These are phyloP conservation scores for Zelonia costaricensis DNA, from an alignment of 208 protist species.

Conservation along the genomic window DNA sequence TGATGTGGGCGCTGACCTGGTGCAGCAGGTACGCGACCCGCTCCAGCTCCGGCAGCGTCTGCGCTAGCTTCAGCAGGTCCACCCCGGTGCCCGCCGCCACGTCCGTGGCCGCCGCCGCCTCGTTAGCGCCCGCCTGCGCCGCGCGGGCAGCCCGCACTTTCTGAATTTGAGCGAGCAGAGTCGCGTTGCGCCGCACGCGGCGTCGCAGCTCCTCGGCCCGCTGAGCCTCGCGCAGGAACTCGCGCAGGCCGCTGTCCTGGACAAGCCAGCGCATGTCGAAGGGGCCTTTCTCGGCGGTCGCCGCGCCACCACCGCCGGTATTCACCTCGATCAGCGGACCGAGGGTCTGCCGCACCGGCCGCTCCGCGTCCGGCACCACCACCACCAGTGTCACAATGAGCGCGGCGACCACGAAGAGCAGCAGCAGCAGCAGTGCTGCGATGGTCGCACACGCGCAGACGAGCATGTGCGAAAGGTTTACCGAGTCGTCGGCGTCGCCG, in stretches of 20 bases:
- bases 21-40: conserved; percentile 11
- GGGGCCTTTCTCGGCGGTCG: neutral
- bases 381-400: conserved; percentile 19
- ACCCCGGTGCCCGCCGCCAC: neutral
- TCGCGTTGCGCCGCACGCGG: conserved; percentile 11
- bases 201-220: conserved; percentile 9
- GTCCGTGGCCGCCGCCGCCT: neutral
- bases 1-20: conserved; percentile 16
- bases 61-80: conserved; percentile 8
- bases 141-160: neutral
- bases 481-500: neutral
- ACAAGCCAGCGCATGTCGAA: conserved; percentile 9
- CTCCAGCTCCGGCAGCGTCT: conserved; percentile 26
- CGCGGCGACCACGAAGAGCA: neutral
- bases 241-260: neutral
- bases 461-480: neutral
- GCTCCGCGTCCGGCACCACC: conserved; percentile 1
- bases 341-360: neutral
- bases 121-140: neutral
- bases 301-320: neutral
- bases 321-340: conserved; percentile 7
- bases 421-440: conserved; percentile 13
- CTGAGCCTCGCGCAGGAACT: conserved; percentile 13
- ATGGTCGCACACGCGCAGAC: conserved; percentile 16
- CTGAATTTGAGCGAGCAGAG: conserved; percentile 9